Base-by-base conservation (phyloP, 495 filamentous ascomycete genomes). In the Collariella sp. region DNA sequence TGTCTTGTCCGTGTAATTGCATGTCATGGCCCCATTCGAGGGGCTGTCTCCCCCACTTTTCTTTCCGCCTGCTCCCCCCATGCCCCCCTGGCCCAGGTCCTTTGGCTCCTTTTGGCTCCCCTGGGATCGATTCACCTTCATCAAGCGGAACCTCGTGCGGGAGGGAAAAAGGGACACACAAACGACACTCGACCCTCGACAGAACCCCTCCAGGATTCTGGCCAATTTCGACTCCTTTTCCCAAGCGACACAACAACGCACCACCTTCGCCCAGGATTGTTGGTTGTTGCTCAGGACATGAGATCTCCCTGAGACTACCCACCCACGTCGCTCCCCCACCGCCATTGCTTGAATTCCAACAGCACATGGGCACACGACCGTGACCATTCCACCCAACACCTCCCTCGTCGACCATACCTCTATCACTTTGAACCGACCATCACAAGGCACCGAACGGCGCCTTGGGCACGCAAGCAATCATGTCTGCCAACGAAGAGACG, bases 281-380 rank as follows among this genome's bases (percentile, higher is more conserved):
- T n/a, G n/a, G n/a, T n/a, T n/a, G n/a, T n/a, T n/a, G n/a, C n/a
- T n/a, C n/a, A n/a, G n/a, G n/a, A n/a, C n/a, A n/a, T n/a, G n/a
- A n/a, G n/a, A n/a, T n/a, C n/a, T n/a, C 31, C 46, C 46, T 22
- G 46, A 1, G 15, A 26, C 9, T 20, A 7, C 9, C 31, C 0
- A 12, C 31, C 50, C 31, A 20, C 33, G 12, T 12, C 50, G 1
- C 6, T n/a, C 26, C 26, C 4, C 26, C 26, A 9, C 26, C 26
- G 26, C 22, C 42, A 42, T 55, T 45, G 29, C 22, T 34, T 26
- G 35, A 43, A 55, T 48, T 55, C 52, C 45, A 55, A 43, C 44
- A n/a, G 52, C 52, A 55, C 52, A 55, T 49, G 52, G 20, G 52
- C 52, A 55, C 52, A 55, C 52, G 44, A 34, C 23, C 34, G 13